Conservation (phyloP, 2,329 filamentous ascomycete genomes). For the Endoconidiophora polonica region DNA sequence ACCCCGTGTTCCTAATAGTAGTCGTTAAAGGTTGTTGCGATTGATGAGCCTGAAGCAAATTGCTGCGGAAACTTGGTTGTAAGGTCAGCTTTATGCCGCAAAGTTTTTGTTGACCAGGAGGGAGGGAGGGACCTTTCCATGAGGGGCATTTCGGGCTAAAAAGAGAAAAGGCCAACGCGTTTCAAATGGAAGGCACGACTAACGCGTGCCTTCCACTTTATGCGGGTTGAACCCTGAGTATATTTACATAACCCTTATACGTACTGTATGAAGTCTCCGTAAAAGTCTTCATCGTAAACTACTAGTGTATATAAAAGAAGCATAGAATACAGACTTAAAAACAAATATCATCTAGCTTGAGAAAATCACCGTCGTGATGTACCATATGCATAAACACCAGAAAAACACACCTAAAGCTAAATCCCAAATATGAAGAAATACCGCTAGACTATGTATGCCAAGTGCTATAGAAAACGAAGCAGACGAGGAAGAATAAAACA, state of each 20-base stretch:
- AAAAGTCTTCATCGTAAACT: too few species aligned
- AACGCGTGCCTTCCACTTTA: constrained; percentile 8
- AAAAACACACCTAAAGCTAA: not conserved
- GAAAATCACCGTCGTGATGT: not conserved
- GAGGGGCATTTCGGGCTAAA: constrained; percentile 1
- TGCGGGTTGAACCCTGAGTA: not conserved
- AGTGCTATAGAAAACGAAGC: not conserved
- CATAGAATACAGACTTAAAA: too few species aligned
- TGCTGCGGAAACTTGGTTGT: not conserved
- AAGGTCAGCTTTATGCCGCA: not conserved
- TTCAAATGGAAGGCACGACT: constrained; percentile 8
- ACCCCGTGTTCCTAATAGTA: too few species aligned
- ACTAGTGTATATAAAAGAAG: too few species aligned
- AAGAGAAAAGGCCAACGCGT: constrained; percentile 2
- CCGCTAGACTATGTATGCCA: too few species aligned
- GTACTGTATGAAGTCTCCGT: not conserved
- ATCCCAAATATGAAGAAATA: not conserved
- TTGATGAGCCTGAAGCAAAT: too few species aligned
- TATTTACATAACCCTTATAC: not conserved
- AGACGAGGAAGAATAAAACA: not conserved
- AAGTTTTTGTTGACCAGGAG: not conserved
- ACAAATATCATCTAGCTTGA: not conserved
- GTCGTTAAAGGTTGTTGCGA: not conserved
- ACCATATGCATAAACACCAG: constrained; percentile 1
- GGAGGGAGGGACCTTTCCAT: not conserved